Evolutionary conservation across 2,329 filamentous ascomycete genomes (phyloP), one percentile per base, ranked within the genome.

Genomic region (Podosphaera leucotricha): DNA sequence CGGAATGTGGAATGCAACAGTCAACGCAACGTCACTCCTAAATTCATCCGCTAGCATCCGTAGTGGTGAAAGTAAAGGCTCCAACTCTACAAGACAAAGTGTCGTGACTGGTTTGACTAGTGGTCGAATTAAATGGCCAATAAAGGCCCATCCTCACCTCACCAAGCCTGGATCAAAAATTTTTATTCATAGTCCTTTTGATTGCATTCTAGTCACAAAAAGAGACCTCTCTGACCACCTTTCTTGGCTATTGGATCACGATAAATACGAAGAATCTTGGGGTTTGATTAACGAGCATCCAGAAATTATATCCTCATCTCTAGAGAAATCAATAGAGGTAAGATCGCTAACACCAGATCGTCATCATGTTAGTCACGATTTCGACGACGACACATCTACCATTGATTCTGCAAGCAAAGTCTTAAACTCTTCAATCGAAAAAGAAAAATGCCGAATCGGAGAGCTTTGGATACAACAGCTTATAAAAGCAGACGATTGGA

Each of bases 171-270:
- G 77, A 6, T 66, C 77, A 51, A 81, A 95, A 55, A 80, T 98
- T 15, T 94, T 94, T 57, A 83, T 98, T 36, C 85, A 93, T 55
- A 94, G 85, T 53, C 90, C 90, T 0, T 98, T 92, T 56, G 90
- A 98, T 60, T 95, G 86, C 54, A 79, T 95, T n/a, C 65, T 94
- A 44, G 83, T 84, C 0, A 83, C 90, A 2, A 86, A 86, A 57
- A 71, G 90, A 52, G 86, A 93, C 55, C 66, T 92, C 15, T 66
- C 75, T 2, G 90, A 98, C 60, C 85, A 92, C 55, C 64, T 95
- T 19, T 65, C 69, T 6, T 98, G 87, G 87, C 66, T 95, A 13
- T 59, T 92, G 22, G 80, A 87, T 46, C 82, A 78, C 48, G 71
- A 81, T 43, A 76, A 78, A 48, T 93, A 87, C 55, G 72, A 82